phyloP scores from a whole-genome alignment of 305 asterid genomes.

The Petunia hybrid region DNA sequence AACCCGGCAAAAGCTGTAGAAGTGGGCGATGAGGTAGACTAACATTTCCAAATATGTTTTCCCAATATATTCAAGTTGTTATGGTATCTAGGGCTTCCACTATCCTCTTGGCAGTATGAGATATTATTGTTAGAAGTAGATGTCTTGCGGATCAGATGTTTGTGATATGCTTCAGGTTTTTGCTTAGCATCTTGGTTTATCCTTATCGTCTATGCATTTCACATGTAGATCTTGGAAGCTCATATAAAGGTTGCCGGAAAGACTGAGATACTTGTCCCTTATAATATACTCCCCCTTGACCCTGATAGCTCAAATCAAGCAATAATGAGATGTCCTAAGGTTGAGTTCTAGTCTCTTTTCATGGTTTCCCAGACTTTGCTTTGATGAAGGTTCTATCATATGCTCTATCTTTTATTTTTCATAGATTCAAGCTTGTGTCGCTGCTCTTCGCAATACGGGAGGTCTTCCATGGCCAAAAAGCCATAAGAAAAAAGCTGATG shows the following conservation, averaged over 20 bases:
- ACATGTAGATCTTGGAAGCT: constrained; percentile 80
- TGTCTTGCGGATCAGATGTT: constrained; percentile 12
- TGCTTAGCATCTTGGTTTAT: constrained; percentile 8
- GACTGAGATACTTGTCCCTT: constrained; percentile 89
- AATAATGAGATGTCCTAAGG: constrained; percentile 96
- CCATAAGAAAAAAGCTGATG: constrained; percentile 75
- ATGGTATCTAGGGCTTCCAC: not conserved
- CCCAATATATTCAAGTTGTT: constrained; percentile 1
- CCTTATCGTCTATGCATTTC: constrained; percentile 31
- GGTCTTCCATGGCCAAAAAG: constrained; percentile 99
- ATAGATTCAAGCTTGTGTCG: constrained; percentile 94
- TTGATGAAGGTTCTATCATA: constrained; percentile 26
- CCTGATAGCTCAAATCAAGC: constrained; percentile 90
- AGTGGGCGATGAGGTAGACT: constrained; percentile 86
- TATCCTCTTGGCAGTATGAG: constrained; percentile 22
- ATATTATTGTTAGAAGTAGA: constrained; percentile 27
- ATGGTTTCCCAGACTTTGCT: constrained; percentile 10
- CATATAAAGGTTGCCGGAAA: constrained; percentile 82
- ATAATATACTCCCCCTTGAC: constrained; percentile 97
- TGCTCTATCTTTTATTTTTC: constrained; percentile 29
- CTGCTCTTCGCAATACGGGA: constrained; percentile 88
- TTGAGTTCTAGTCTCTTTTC: constrained; percentile 40
- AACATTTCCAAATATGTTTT: not conserved
- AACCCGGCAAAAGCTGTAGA: constrained; percentile 83
- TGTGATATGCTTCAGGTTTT: constrained; percentile 13